Percentiles rank a stretch among this genome's conserved stretches.
Evolutionary conservation across 169 alveolate genomes (phyloP).

Genomic region (Plasmodium coatneyi): DNA sequence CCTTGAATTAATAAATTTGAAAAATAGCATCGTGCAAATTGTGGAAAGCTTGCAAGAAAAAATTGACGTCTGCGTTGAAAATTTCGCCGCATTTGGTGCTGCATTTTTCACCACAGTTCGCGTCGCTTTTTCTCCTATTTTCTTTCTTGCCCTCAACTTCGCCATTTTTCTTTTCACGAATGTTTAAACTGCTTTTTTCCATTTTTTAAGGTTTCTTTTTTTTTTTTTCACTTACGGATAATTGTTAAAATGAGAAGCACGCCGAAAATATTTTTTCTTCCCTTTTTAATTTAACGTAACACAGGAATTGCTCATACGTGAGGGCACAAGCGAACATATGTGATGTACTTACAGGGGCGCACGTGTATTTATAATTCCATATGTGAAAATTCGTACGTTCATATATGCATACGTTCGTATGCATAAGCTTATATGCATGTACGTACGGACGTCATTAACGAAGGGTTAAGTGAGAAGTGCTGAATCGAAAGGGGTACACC

Average conservation of each 20-base stretch:
- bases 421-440: neutral
- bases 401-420: neutral
- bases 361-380: neutral
- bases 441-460: constrained; percentile 12
- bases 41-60: neutral
- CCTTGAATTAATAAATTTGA: neutral
- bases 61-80: neutral
- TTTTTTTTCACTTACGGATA: neutral
- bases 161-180: neutral
- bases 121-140: neutral
- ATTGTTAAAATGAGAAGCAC: neutral
- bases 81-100: neutral
- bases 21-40: neutral
- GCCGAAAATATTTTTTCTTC: neutral
- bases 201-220: neutral
- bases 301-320: neutral
- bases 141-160: neutral
- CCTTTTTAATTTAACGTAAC: neutral
- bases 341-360: neutral
- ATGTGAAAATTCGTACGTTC: neutral
- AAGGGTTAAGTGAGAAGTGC: neutral
- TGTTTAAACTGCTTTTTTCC: neutral
- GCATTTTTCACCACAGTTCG: neutral
- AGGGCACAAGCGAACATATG: neutral
- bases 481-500: neutral